Percentiles rank a stretch among this genome's conserved stretches.
Evolutionary conservation across 2,329 filamentous ascomycete genomes (phyloP).

Genomic region (Alternaria triticimaculans): DNA sequence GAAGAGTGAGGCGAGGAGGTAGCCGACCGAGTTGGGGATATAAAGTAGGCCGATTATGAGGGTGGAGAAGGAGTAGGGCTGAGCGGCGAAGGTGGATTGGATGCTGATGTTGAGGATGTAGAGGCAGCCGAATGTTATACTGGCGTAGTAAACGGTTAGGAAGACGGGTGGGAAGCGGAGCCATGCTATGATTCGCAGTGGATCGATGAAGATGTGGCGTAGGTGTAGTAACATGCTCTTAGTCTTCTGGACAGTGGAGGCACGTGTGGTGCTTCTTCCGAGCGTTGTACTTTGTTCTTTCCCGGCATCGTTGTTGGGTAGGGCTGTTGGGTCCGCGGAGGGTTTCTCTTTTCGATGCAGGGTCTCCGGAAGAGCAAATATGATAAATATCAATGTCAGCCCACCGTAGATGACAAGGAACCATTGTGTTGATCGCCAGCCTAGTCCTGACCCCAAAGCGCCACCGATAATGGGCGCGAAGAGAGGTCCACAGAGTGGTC

Average conservation of each 20-base stretch:
- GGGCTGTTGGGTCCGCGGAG: not conserved
- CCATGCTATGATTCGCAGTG: conserved; percentile 48
- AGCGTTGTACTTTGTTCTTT: conserved; percentile 26
- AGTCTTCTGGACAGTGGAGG: conserved; percentile 43
- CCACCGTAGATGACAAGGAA: conserved; percentile 49
- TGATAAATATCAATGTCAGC: conserved; percentile 39
- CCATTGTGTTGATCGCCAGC: conserved; percentile 51
- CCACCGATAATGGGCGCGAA: conserved; percentile 51
- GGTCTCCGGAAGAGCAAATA: conserved; percentile 48
- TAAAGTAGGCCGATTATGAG: conserved; percentile 49
- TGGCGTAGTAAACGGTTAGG: conserved; percentile 50
- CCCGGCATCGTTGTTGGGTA: conserved; percentile 2
- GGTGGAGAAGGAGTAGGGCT: conserved; percentile 47
- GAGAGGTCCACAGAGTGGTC: conserved; percentile 48
- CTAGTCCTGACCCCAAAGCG: conserved; percentile 38
- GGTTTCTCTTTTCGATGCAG: conserved; percentile 20
- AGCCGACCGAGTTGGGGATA: conserved; percentile 47
- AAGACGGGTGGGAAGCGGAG: conserved; percentile 48
- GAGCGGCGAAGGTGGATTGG: conserved; percentile 41
- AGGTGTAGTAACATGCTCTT: conserved; percentile 34
- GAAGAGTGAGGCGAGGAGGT: conserved; percentile 43
- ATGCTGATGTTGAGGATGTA: conserved; percentile 52
- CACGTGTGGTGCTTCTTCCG: conserved; percentile 38
- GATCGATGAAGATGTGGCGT: conserved; percentile 49
- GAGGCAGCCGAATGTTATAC: conserved; percentile 48